These are phyloP conservation scores for Candida tropicalis DNA, from an alignment of 1,139 yeast species.

Conservation along the genomic window DNA sequence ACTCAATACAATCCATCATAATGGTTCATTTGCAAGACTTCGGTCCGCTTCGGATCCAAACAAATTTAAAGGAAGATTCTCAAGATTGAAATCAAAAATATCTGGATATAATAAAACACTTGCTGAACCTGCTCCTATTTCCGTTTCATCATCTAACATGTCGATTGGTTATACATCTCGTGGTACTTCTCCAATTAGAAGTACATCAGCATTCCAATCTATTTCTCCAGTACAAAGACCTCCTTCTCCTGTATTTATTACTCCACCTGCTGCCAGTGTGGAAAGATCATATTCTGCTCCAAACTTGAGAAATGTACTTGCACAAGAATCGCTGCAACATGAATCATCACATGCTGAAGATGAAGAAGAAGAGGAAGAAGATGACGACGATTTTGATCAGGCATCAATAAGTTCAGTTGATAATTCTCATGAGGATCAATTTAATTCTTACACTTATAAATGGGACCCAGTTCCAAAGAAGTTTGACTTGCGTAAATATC, in stretches of 20 bases:
- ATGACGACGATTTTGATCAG: slow-evolving; percentile 15
- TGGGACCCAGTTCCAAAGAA: slow-evolving; percentile 51
- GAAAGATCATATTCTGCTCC: slow-evolving; percentile 5
- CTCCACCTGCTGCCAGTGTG: background rate
- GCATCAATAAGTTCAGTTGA: slow-evolving; percentile 3
- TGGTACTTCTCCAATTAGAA: background rate
- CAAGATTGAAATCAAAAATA: slow-evolving; percentile 23
- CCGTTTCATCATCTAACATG: background rate
- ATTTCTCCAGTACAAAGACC: background rate
- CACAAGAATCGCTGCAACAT: background rate
- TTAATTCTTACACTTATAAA: slow-evolving; percentile 24
- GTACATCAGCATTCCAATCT: background rate
- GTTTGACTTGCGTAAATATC: slow-evolving; percentile 42
- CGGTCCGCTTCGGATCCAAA: slow-evolving; percentile 19
- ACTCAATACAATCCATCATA: slow-evolving; percentile 2
- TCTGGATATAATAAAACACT: background rate
- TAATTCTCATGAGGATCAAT: background rate
- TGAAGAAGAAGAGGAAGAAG: slow-evolving; percentile 34
- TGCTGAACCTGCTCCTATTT: background rate
- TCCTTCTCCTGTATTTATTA: background rate
- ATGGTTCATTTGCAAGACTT: slow-evolving; percentile 8
- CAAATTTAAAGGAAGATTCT: slow-evolving; percentile 24
- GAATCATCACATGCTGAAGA: slow-evolving; percentile 29
- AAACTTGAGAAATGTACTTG: slow-evolving; percentile 1
- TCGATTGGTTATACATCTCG: background rate